These are phyloP conservation scores for Helicostylum pulchrum DNA, from an alignment of 192 early-diverging fungal genomes.

Conservation along the genomic window DNA sequence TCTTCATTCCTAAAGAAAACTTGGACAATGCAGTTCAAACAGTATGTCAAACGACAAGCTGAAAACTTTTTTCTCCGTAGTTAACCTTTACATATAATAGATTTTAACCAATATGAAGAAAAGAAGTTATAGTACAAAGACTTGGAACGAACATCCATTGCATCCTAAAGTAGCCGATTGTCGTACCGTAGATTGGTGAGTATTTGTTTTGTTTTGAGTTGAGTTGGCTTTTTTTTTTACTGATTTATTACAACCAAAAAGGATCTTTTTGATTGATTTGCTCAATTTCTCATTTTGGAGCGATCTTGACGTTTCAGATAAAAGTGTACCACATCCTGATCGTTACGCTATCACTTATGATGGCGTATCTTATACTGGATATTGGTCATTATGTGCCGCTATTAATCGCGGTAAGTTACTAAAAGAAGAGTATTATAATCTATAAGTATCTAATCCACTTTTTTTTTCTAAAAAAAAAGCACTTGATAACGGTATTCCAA, in stretches of 20 bases:
- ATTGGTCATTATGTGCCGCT: conserved; percentile 80
- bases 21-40: conserved; percentile 46
- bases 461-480: conserved; percentile 33
- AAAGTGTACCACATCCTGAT: conserved; percentile 35
- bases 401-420: conserved; percentile 58
- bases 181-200: conserved; percentile 57
- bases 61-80: no score
- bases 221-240: background rate
- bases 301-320: conserved; percentile 49
- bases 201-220: no score
- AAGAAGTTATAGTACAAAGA: conserved; percentile 56
- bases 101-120: conserved; percentile 61
- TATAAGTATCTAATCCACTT: conserved; percentile 2
- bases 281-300: conserved; percentile 90
- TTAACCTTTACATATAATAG: conserved; percentile 20
- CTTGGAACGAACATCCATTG: conserved; percentile 60
- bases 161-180: conserved; percentile 59
- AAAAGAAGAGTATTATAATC: background rate
- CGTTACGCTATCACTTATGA: conserved; percentile 61
- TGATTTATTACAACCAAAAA: conserved; percentile 6
- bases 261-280: conserved; percentile 81
- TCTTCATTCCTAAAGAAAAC: conserved; percentile 53
- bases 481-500: conserved; percentile 53
- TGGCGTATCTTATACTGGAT: conserved; percentile 63
- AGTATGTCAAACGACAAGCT: conserved; percentile 24